Percentiles rank a stretch among this genome's conserved stretches.
These are phyloP conservation scores for Cordyceps militaris DNA, from an alignment of 2,329 filamentous ascomycete species.

Conservation along the genomic window DNA sequence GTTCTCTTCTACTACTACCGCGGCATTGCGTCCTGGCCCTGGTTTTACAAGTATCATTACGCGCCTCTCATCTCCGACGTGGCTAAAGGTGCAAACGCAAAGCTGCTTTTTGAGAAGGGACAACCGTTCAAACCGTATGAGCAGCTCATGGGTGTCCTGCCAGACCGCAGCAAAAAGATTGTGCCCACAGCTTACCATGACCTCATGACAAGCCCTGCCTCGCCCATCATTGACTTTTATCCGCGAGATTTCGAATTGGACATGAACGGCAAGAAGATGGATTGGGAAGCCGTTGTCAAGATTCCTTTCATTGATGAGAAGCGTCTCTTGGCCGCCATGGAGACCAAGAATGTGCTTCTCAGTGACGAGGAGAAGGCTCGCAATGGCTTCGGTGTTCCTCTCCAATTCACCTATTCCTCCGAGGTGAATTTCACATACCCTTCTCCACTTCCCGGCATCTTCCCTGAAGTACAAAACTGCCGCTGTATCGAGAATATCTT, in stretches of 20 bases:
- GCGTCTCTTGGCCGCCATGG: slow-evolving; percentile 78
- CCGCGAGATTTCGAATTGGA: slow-evolving; percentile 94
- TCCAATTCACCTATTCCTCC: slow-evolving; percentile 85
- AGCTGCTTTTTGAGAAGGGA: slow-evolving; percentile 88
- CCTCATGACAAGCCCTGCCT: slow-evolving; percentile 84
- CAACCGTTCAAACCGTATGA: slow-evolving; percentile 94
- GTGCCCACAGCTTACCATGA: slow-evolving; percentile 82
- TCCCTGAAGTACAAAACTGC: slow-evolving; percentile 81
- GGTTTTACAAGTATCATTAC: slow-evolving; percentile 97
- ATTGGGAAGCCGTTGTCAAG: slow-evolving; percentile 98
- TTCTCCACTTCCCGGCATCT: slow-evolving; percentile 80
- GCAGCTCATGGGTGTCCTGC: slow-evolving; percentile 96
- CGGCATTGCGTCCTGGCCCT: slow-evolving; percentile 95
- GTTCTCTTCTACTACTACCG: slow-evolving; percentile 97
- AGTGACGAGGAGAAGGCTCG: slow-evolving; percentile 69
- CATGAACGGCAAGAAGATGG: slow-evolving; percentile 99
- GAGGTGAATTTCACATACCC: slow-evolving; percentile 76
- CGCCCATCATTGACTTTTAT: slow-evolving; percentile 96
- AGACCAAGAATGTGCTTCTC: slow-evolving; percentile 71
- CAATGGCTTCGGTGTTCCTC: slow-evolving; percentile 83
- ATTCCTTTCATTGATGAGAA: slow-evolving; percentile 97
- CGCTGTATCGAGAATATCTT: slow-evolving; percentile 95
- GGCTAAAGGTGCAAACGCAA: slow-evolving; percentile 74
- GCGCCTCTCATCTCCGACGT: slow-evolving; percentile 97
- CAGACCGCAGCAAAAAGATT: slow-evolving; percentile 94